Evolutionary conservation across 768 basidiomycete genomes (phyloP), one percentile per base, ranked within the genome.

Genomic region (Mycena haematopus): DNA sequence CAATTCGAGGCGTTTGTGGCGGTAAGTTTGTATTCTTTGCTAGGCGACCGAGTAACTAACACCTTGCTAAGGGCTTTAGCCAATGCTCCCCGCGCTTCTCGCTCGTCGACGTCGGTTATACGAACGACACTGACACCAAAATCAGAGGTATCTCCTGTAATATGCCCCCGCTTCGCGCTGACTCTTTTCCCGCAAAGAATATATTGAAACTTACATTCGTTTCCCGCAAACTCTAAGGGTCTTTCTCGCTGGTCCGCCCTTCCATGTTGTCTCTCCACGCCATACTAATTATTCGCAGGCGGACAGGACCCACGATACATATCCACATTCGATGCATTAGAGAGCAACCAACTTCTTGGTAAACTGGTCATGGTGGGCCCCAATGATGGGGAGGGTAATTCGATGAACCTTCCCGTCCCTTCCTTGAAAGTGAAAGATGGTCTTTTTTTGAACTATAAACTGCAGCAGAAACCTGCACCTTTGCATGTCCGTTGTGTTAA

Each of bases 191-290:
- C 33, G 25, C 33, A 21, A 62, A 65, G 91, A 91, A 73, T 87
- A 89, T 72, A 75, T 93, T 49, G 82, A 88, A 72, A 88, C 87
- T 15, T 91, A 84, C 72, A 80, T 82, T 52, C 83, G 85, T 63
- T 87, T 92, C 70, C 88, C 91, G 11, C 90, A 92, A 71, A 92
- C 90, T 9, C 76, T 89, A 44, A 84, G 86, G 52, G 77, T 93
- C 31, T 92, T 91, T 75, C 83, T 92, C 72, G 87, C 84, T 57
- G 89, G 90, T 88, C 68, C 71, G 80, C 69, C 22, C 22, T 45
- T 25, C 21, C 49, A 21, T 42, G 2, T 57, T 57, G 51, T 62
- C 38, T n/a, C n/a, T 47, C 51, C 15, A 60, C 45, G 19, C 10
- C 22, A 19, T 24, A 0, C 17, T 44, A 21, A 27, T 29, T 45